Percentiles rank a stretch among this genome's conserved stretches.
Conservation (phyloP, 164 flowering plant genomes). For the Stephania yunnanensis region DNA sequence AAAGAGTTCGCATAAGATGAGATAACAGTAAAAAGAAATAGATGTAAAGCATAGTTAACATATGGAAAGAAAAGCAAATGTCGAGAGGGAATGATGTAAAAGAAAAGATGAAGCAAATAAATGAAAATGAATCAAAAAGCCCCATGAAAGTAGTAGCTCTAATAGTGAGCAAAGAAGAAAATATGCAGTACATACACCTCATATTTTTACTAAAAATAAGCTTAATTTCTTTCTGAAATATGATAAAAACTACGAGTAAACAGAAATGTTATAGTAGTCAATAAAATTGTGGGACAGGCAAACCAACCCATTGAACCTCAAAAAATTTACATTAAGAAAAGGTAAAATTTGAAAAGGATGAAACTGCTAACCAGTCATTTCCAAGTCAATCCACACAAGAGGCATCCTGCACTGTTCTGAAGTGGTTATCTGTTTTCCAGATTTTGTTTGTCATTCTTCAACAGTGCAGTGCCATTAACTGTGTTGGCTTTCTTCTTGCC, state of each 20-base stretch:
- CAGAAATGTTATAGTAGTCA: not conserved
- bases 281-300: not conserved
- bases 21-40: not conserved
- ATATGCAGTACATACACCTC: not conserved
- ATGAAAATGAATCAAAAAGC: not conserved
- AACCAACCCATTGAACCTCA: not conserved
- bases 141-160: not conserved
- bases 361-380: slow-evolving; percentile 74
- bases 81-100: not conserved
- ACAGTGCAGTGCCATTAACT: not conserved
- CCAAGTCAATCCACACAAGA: slow-evolving; percentile 98
- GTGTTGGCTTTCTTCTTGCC: slow-evolving; percentile 16
- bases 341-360: slow-evolving; percentile 1
- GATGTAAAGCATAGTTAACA: not conserved
- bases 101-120: not conserved
- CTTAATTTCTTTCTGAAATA: not conserved
- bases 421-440: slow-evolving; percentile 15
- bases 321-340: too few relatives aligned
- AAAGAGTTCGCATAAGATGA: not conserved
- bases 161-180: not conserved
- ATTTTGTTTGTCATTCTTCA: slow-evolving; percentile 18
- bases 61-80: not conserved
- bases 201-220: not conserved
- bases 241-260: not conserved
- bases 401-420: slow-evolving; percentile 46